Evolutionary conservation across 2,329 filamentous ascomycete species (phyloP).

Genomic region (Arthrinium puccinioides): DNA sequence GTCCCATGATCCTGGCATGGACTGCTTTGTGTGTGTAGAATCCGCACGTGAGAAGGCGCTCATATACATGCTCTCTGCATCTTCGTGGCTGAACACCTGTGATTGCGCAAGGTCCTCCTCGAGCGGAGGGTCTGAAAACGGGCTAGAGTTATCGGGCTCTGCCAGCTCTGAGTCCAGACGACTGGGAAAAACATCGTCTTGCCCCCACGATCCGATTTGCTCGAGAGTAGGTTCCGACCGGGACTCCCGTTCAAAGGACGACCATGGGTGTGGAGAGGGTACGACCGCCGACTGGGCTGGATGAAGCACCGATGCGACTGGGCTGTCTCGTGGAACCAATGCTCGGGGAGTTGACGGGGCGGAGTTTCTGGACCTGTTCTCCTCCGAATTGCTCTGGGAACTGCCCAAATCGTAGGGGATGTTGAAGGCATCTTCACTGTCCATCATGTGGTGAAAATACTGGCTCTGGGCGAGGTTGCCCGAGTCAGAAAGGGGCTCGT

Average conservation of each 20-base stretch:
- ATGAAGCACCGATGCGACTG: slow-evolving; percentile 17
- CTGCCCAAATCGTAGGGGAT: slow-evolving; percentile 46
- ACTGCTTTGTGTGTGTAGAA: slow-evolving; percentile 18
- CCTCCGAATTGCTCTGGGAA: slow-evolving; percentile 24
- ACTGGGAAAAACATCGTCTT: slow-evolving; percentile 8
- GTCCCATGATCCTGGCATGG: slow-evolving; percentile 49
- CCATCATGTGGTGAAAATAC: slow-evolving; percentile 25
- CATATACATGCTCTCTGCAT: slow-evolving; percentile 84
- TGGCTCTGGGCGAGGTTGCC: slow-evolving; percentile 25
- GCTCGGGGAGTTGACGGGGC: slow-evolving; percentile 46
- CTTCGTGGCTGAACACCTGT: slow-evolving; percentile 68
- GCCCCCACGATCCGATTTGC: slow-evolving; percentile 12
- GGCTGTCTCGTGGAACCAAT: slow-evolving; percentile 22
- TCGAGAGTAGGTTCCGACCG: slow-evolving; percentile 30
- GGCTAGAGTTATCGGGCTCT: too few species aligned
- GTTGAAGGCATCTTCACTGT: slow-evolving; percentile 49
- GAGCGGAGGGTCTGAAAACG: slow-evolving; percentile 17
- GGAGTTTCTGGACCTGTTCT: slow-evolving; percentile 22
- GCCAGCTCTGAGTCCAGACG: too few species aligned
- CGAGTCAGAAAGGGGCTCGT: slow-evolving; percentile 22
- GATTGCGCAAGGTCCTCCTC: slow-evolving; percentile 51
- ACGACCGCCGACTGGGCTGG: slow-evolving; percentile 25
- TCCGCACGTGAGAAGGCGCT: slow-evolving; percentile 54
- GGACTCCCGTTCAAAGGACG: slow-evolving; percentile 20
- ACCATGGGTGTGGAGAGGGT: slow-evolving; percentile 23